Percentiles rank a stretch among this genome's conserved stretches.
Conservation (phyloP, 257 asterid species). For the Capsicum chinense region DNA sequence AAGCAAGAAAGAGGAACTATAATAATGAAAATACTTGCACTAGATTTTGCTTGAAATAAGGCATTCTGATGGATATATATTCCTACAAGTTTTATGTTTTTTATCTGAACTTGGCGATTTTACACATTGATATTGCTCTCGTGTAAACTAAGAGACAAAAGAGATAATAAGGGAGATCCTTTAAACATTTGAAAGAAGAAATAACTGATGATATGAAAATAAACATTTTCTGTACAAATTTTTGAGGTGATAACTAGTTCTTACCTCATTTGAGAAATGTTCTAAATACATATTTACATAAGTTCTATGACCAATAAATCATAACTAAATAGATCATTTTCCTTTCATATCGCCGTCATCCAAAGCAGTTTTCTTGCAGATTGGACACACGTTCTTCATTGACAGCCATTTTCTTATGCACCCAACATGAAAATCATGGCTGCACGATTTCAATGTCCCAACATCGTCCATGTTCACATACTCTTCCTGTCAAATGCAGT, state of each 20-base stretch:
- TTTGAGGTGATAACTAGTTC: slow-evolving; percentile 32
- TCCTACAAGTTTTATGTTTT: no score
- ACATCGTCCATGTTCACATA: slow-evolving; percentile 64
- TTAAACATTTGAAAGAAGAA: slow-evolving; percentile 22
- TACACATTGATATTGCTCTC: no score
- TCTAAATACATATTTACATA: slow-evolving; percentile 48
- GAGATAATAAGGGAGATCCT: neutral
- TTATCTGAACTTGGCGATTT: no score
- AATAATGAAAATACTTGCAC: no score
- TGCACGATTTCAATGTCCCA: slow-evolving; percentile 60
- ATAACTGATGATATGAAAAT: slow-evolving; percentile 16
- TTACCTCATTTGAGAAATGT: slow-evolving; percentile 37
- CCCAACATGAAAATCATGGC: slow-evolving; percentile 71
- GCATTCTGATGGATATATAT: no score
- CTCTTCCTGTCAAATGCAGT: slow-evolving; percentile 56
- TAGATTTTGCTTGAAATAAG: no score
- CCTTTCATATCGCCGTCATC: slow-evolving; percentile 35
- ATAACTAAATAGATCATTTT: slow-evolving; percentile 21
- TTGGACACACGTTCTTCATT: slow-evolving; percentile 63
- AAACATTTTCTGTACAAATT: slow-evolving; percentile 38
- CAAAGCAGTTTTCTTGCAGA: slow-evolving; percentile 65
- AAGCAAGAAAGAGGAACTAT: no score
- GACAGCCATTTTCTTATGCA: slow-evolving; percentile 79
- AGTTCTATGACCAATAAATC: neutral
- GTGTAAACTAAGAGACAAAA: neutral